Evolutionary conservation across 352 stramenopile genomes (phyloP).

Genomic region (Phytophthora sp.): DNA sequence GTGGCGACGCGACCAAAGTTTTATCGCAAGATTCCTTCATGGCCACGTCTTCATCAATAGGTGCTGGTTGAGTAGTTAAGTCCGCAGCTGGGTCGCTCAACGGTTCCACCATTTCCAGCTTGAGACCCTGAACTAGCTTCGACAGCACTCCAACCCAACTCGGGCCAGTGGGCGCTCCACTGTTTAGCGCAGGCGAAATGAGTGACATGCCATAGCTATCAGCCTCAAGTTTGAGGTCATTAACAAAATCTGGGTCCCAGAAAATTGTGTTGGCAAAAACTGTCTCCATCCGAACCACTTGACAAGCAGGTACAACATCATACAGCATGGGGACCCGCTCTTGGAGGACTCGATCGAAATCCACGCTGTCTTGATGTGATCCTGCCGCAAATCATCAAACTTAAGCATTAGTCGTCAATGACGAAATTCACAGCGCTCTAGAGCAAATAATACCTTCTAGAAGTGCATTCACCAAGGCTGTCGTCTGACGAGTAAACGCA

Average conservation of each 20-base stretch:
- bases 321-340: constrained; percentile 58
- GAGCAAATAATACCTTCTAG: constrained; percentile 46
- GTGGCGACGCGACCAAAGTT: not conserved
- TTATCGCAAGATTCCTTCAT: constrained; percentile 11
- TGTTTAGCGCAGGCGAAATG: constrained; percentile 40
- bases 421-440: too few species aligned
- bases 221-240: constrained; percentile 63
- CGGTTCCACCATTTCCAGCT: constrained; percentile 37
- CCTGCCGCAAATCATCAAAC: constrained; percentile 27
- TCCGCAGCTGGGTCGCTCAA: not conserved
- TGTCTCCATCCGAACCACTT: constrained; percentile 44
- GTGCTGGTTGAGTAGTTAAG: not conserved
- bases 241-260: constrained; percentile 48
- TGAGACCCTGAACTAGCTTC: constrained; percentile 61
- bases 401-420: not conserved
- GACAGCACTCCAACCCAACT: constrained; percentile 64
- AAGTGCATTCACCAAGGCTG: constrained; percentile 40
- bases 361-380: constrained; percentile 32
- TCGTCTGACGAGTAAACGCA: constrained; percentile 41
- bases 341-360: constrained; percentile 50
- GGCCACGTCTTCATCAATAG: constrained; percentile 13
- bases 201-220: constrained; percentile 60
- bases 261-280: constrained; percentile 48
- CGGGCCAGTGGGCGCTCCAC: constrained; percentile 32
- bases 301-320: constrained; percentile 28